These are phyloP conservation scores for Beta corolliflora DNA, from an alignment of 179 eudicot species.

Conservation along the genomic window DNA sequence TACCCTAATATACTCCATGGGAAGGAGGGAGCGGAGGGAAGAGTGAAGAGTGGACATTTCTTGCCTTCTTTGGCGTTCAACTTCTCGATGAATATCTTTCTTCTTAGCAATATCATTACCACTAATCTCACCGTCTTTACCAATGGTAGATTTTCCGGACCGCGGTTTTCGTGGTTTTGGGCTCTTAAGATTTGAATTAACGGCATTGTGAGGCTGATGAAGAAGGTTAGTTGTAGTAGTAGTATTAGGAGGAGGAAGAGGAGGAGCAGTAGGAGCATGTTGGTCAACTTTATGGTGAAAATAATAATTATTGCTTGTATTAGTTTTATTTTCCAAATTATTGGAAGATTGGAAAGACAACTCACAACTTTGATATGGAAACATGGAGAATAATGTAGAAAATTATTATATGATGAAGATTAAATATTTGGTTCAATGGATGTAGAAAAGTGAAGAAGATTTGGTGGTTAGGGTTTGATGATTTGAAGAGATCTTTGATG, in stretches of 20 bases:
- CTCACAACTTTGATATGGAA: constrained; percentile 41
- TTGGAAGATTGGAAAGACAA: constrained; percentile 40
- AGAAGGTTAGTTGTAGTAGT: neutral
- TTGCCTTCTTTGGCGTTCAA: constrained; percentile 48
- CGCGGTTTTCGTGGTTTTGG: constrained; percentile 11
- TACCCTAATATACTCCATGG: constrained; percentile 48
- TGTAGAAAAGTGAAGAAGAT: constrained; percentile 25
- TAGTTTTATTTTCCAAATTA: constrained; percentile 9
- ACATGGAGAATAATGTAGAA: constrained; percentile 24
- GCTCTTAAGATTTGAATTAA: constrained; percentile 5
- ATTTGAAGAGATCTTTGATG: constrained; percentile 27
- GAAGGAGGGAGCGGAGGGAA: constrained; percentile 48
- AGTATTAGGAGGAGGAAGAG: neutral
- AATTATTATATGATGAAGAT: neutral
- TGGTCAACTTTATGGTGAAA: constrained; percentile 16
- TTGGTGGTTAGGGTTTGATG: constrained; percentile 44
- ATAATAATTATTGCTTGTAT: neutral
- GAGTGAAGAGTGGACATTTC: constrained; percentile 48
- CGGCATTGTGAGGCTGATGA: constrained; percentile 13
- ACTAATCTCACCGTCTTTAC: constrained; percentile 12
- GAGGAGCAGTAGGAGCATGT: neutral
- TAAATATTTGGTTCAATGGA: constrained; percentile 7
- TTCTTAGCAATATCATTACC: constrained; percentile 21
- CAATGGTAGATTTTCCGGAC: neutral
- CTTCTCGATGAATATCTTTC: constrained; percentile 43